Conservation (phyloP, 768 basidiomycete genomes). For the Phylloporus sp. region DNA sequence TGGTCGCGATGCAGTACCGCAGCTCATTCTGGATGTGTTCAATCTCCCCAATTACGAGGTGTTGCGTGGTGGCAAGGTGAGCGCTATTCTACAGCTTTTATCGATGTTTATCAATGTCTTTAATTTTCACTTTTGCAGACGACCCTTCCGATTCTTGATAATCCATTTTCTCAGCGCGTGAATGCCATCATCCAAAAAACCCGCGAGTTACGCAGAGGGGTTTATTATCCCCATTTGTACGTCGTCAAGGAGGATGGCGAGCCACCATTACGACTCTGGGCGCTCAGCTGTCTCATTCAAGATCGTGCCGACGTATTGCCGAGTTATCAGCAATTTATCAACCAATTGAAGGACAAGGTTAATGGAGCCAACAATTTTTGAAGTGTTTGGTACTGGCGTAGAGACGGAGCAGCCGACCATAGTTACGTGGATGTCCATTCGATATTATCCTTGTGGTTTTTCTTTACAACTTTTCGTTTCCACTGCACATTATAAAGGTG, state of each 20-base stretch:
- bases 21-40: conserved; percentile 92
- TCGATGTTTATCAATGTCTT: neutral
- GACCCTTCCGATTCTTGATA: conserved; percentile 87
- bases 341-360: conserved; percentile 82
- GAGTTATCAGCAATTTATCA: conserved; percentile 94
- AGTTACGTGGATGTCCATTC: neutral
- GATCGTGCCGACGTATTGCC: conserved; percentile 93
- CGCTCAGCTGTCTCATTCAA: conserved; percentile 89
- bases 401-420: no score
- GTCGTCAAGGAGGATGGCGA: conserved; percentile 98
- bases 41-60: conserved; percentile 84
- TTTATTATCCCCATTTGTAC: conserved; percentile 92
- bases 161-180: conserved; percentile 92
- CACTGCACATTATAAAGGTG: no score
- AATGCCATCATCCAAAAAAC: conserved; percentile 94
- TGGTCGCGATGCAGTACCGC: conserved; percentile 97
- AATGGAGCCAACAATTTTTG: conserved; percentile 34
- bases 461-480: no score
- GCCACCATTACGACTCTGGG: conserved; percentile 91
- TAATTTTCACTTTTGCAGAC: conserved; percentile 42
- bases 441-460: neutral
- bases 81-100: neutral
- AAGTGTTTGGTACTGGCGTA: neutral
- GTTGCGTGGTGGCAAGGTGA: conserved; percentile 89
- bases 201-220: conserved; percentile 88